Conservation (phyloP, 768 basidiomycete species). For the Pisolithus marmoratus region DNA sequence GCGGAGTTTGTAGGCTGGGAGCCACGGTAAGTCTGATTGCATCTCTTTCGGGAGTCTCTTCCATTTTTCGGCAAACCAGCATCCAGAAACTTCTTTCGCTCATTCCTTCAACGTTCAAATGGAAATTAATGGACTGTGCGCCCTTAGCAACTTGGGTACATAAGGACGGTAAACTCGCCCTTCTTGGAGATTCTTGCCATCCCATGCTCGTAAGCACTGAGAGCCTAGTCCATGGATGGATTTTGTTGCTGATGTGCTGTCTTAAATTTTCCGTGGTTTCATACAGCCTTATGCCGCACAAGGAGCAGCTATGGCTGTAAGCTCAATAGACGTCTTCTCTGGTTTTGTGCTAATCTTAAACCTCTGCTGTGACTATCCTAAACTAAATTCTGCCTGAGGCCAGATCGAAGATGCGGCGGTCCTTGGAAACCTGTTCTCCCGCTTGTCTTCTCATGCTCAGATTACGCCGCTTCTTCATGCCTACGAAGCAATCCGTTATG, state of each 20-base stretch:
- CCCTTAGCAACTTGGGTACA: constrained; percentile 49
- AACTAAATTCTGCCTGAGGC: background rate
- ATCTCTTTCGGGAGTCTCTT: too few species aligned
- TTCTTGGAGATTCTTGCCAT: constrained; percentile 54
- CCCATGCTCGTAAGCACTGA: constrained; percentile 38
- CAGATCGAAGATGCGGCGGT: constrained; percentile 33
- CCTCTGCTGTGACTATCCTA: background rate
- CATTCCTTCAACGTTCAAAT: constrained; percentile 41
- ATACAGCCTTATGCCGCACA: constrained; percentile 47
- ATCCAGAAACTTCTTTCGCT: constrained; percentile 41
- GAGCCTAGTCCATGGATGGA: background rate
- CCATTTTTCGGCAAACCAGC: constrained; percentile 13
- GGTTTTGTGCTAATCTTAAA: too few species aligned
- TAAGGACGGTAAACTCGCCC: constrained; percentile 33
- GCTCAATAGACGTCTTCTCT: constrained; percentile 12
- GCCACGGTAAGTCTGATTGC: constrained; percentile 31
- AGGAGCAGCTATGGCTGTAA: constrained; percentile 50
- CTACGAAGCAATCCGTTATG: constrained; percentile 48
- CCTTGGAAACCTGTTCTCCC: constrained; percentile 46
- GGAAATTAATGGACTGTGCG: constrained; percentile 43
- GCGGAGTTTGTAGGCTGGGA: constrained; percentile 46
- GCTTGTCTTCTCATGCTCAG: constrained; percentile 36
- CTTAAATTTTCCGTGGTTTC: constrained; percentile 13
- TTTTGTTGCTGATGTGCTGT: background rate
- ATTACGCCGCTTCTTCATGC: constrained; percentile 41